Evolutionary conservation across 169 alveolate genomes (phyloP), one percentile per base, ranked within the genome.

Genomic region (Cryptosporidium sp.): DNA sequence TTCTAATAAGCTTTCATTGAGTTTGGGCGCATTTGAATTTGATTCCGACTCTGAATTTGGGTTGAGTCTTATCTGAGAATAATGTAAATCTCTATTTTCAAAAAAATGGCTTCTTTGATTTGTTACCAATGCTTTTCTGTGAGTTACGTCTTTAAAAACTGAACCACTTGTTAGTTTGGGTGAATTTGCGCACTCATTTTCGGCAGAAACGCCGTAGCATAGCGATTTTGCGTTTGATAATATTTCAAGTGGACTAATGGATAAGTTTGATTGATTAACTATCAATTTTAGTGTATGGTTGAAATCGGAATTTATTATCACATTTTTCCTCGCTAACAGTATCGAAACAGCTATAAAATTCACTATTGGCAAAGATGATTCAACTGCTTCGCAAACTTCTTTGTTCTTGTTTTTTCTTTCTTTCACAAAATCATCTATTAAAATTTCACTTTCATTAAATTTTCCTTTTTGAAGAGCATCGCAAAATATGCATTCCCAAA

Each of bases 401-500:
- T 80, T 70, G 21, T 43, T 80, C 18, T 23, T 18, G 21, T 41
- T 26, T 45, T 55, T 73, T 26, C 29, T 48, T 21, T 26, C 37
- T 31, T 45, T 9, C 39, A 12, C 18, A 23, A 50, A 35, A 3
- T 12, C 23, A 16, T 31, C 39, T 16, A 41, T 39, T 41, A 16
- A 35, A 18, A 14, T 39, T 26, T 80, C 75, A 21, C 21, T 23
- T 1, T n/a, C 50, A 9, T 4, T 12, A 2, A 12, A 29, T 29
- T 21, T 29, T 16, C 89, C 69, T 3, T 62, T 80, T 41, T 80
- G 62, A 12, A 62, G 43, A 9, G 89, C 39, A 67, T 80, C 89
- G 21, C 73, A 80, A 65, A 80, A 80, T 23, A 80, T 26, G 9
- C 21, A 62, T 59, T 80, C 89, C 89, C 89, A 80, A 59, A 61